Evolutionary conservation across 2,329 filamentous ascomycete genomes (phyloP).

Genomic region (Colletotrichum liriopes): DNA sequence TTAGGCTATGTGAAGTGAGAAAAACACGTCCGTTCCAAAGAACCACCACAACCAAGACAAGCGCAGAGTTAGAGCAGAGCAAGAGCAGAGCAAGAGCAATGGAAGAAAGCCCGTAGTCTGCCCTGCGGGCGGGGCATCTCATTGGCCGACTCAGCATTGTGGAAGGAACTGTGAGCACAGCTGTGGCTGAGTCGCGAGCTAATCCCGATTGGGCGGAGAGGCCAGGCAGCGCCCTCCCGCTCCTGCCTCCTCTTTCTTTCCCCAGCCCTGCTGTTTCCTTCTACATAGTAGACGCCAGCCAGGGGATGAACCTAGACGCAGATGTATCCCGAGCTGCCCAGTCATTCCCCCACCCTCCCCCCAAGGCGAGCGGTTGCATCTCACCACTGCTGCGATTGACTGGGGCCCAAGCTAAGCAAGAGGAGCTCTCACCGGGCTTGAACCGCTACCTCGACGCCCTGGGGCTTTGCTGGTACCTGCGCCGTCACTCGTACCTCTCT

Average conservation of each 20-base stretch:
- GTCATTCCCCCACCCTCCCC: background rate
- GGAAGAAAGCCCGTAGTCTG: conserved; percentile 1
- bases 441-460: background rate
- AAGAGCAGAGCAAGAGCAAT: too few species aligned
- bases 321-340: background rate
- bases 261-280: background rate
- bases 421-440: background rate
- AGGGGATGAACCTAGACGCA: background rate
- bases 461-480: background rate
- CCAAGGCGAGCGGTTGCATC: background rate
- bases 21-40: too few species aligned
- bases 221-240: background rate
- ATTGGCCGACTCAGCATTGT: background rate
- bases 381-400: background rate
- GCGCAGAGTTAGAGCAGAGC: too few species aligned
- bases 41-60: background rate
- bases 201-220: background rate
- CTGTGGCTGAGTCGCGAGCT: background rate
- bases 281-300: conserved; percentile 3
- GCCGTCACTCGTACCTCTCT: background rate
- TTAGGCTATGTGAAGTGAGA: background rate
- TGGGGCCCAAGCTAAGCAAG: background rate
- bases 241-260: background rate
- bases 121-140: background rate
- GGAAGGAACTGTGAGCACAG: background rate